These are phyloP conservation scores for Hemileccinum rubropunctum DNA, from an alignment of 768 basidiomycete genomes.

Conservation along the genomic window DNA sequence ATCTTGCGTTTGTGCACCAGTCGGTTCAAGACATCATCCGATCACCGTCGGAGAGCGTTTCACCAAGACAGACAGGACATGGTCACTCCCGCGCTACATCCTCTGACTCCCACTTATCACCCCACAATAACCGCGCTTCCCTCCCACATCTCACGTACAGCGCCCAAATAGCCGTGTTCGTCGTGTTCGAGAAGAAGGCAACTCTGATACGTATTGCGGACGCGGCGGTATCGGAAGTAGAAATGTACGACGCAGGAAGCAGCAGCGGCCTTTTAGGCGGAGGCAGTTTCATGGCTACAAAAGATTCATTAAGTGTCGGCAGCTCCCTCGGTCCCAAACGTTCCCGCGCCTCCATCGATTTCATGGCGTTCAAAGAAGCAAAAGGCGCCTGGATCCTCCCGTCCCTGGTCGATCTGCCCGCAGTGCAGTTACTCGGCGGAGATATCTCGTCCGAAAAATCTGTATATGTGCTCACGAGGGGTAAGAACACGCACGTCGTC, in stretches of 20 bases:
- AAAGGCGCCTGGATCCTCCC: conserved; percentile 29
- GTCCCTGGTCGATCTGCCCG: conserved; percentile 24
- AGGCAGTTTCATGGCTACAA: conserved; percentile 22
- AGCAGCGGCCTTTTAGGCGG: conserved; percentile 4
- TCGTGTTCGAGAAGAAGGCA: conserved; percentile 85
- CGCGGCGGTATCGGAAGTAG: conserved; percentile 77
- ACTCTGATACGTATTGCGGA: conserved; percentile 79
- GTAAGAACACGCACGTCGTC: conserved; percentile 64
- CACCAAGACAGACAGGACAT: conserved; percentile 22
- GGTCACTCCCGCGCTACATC: conserved; percentile 45
- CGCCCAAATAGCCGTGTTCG: conserved; percentile 74
- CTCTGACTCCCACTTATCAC: conserved; percentile 36
- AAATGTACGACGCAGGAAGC: conserved; percentile 44
- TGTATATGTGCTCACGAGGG: conserved; percentile 67
- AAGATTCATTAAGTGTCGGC: conserved; percentile 24
- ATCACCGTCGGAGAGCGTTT: conserved; percentile 40
- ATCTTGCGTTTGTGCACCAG: conserved; percentile 69
- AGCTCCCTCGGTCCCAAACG: conserved; percentile 28
- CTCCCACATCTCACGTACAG: conserved; percentile 50
- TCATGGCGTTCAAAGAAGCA: conserved; percentile 37
- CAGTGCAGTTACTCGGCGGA: conserved; percentile 12
- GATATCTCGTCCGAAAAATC: conserved; percentile 31
- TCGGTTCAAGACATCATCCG: conserved; percentile 51
- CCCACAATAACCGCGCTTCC: conserved; percentile 25
- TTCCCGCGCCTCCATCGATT: conserved; percentile 45